Base-by-base conservation (phyloP, 2,329 filamentous ascomycete genomes). In the Penicillium brevicompactum region DNA sequence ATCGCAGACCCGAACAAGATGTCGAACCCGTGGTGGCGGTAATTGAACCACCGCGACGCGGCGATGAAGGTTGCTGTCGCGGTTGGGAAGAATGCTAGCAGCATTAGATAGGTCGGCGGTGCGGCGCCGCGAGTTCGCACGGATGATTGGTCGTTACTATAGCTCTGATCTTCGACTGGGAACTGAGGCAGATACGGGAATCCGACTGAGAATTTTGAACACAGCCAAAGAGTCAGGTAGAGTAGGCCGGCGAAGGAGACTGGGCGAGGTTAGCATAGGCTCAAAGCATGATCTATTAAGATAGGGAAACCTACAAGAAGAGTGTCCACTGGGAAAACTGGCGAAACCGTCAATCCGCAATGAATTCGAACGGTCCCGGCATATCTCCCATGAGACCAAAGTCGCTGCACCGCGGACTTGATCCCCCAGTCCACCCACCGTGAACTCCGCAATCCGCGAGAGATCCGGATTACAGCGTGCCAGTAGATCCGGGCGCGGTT, bases 1-100 rank as follows among this genome's bases (percentile, higher is more conserved):
- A 97, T 88, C 11, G 89, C 62, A 52, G 87, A 89, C n/a, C 93
- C 93, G 59, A 89, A 91, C 2, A 97, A 76, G 61, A 97, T 90
- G 62, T 97, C 93, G 70, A 96, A 93, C n/a, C 88, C 92, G 70
- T 93, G 90, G 73, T 97, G 93, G 38, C 90, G 86, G 76, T 88
- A 95, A 72, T 97, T 88, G 56, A 88, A 92, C 83, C 88, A 97
- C 10, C 93, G 88, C 1, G 91, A 93, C 27, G 87, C 85, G n/a
- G 88, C 82, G 59, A 97, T 89, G 76, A 92, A 96, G 59, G 92
- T 83, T 5, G 92, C 88, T 1, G 84, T 78, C 53, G 86, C 88
- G 60, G 92, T 83, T 2, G 92, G 92, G 1, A 90, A 74, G 16
- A 91, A 78, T 2, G 86, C 82, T 32, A 93, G 77, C 11, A 96